These are phyloP conservation scores for Mrakia frigida DNA, from an alignment of 768 basidiomycete species.

Conservation along the genomic window DNA sequence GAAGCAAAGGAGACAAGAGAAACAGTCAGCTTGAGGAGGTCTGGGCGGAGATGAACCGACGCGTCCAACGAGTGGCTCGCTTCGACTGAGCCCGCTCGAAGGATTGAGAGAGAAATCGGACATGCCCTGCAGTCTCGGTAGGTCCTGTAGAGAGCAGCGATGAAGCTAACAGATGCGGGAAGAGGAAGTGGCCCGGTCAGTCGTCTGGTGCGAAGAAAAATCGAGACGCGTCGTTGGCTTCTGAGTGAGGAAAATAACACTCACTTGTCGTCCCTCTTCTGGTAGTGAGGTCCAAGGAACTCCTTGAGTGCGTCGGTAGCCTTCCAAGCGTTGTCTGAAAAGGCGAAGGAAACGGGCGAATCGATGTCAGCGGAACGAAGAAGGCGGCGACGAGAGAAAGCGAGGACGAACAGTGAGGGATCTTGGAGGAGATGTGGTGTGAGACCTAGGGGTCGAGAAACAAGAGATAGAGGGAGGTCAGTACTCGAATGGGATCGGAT, in stretches of 20 bases:
- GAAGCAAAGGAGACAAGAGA: not conserved
- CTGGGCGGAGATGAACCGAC: not conserved
- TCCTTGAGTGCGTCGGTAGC: constrained; percentile 78
- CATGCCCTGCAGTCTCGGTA: constrained; percentile 63
- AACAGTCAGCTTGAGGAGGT: not conserved
- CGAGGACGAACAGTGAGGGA: constrained; percentile 63
- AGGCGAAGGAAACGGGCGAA: too few species aligned
- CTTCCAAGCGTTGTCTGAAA: constrained; percentile 60
- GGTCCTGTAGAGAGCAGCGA: constrained; percentile 61
- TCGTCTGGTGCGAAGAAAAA: too few species aligned
- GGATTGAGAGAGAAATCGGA: not conserved
- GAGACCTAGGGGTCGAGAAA: constrained; percentile 40
- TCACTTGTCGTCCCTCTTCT: constrained; percentile 41
- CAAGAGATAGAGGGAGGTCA: too few species aligned
- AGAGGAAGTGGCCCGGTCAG: not conserved
- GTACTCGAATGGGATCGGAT: too few species aligned
- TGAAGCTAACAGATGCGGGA: not conserved
- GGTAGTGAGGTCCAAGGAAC: constrained; percentile 57
- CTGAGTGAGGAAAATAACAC: constrained; percentile 55
- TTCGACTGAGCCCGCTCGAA: too few species aligned
- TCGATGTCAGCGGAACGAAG: too few species aligned
- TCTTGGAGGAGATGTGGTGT: constrained; percentile 90
- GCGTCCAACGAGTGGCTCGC: not conserved
- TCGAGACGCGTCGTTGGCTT: too few species aligned
- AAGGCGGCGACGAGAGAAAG: too few species aligned